Base-by-base conservation (phyloP, 352 stramenopile species). In the Phytophthora pseudosyringae region DNA sequence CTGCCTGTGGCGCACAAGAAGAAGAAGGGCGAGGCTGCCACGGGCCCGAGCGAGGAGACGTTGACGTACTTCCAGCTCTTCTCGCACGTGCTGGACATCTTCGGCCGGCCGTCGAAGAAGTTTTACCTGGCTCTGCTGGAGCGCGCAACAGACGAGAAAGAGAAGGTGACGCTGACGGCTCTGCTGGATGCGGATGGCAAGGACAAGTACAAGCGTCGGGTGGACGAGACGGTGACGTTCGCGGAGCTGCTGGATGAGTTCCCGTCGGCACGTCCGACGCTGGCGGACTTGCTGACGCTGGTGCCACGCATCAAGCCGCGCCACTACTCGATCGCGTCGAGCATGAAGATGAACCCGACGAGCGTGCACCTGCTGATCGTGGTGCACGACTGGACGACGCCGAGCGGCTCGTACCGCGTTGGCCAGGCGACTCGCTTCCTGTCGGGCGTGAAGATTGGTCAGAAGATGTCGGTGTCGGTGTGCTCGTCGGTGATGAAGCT, bases 281-380 rank as follows among this genome's bases (percentile, higher is more conserved):
- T 96, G 36, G 53, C 64, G 8, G 71, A 96, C 39, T 67, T 97
- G 16, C 33, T 96, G 25, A 71, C 61, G 33, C 69, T 95, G 39
- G 78, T 96, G 61, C 88, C 88, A 31, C 81, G 79, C 53, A 95
- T 97, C 61, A 93, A 91, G 71, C 69, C 90, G 55, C 88, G 90
- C n/a, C 88, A 95, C 73, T 97, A 97, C 76, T 96, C 86, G 39
- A 96, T 97, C 59, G 88, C 89, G n/a, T 96, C 87, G 25, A 94
- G 82, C 55, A 92, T 91, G 78, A 91, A 95, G 76, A 80, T 90
- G 71, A 89, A 93, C 70, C 86, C 86, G 31, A 84, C 68, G 36
- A 88, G 81, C 48, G 86, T 97, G 39, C 86, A 97, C 63, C 58
- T 97, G 66, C 73, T 94, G 26, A 81, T 96, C 36, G 88, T 96